Percentiles rank a stretch among this genome's conserved stretches.
Evolutionary conservation across 2,329 filamentous ascomycete genomes (phyloP).

Genomic region (Botryotinia convoluta): DNA sequence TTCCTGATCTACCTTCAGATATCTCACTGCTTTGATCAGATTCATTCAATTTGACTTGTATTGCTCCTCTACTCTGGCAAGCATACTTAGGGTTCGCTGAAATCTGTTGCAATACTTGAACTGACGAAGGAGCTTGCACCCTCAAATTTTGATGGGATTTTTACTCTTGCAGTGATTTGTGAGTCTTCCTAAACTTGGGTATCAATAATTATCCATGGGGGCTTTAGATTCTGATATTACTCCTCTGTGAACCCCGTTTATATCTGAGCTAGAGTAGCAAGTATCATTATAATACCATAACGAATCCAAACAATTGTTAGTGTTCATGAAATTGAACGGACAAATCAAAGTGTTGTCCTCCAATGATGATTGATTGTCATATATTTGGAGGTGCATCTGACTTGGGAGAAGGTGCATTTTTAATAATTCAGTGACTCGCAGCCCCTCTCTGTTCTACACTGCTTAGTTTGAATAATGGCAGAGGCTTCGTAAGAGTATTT

Average conservation of each 20-base stretch:
- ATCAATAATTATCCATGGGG: not conserved
- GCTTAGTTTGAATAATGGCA: not conserved
- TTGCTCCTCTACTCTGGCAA: no score
- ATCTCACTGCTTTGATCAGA: not conserved
- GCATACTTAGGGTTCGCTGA: no score
- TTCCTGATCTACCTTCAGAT: not conserved
- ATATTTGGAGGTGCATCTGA: not conserved
- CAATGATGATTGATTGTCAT: not conserved
- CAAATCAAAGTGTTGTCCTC: not conserved
- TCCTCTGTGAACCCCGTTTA: not conserved
- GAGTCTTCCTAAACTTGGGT: not conserved
- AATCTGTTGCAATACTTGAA: not conserved
- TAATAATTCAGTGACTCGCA: not conserved
- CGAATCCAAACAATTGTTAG: not conserved
- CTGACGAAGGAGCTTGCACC: not conserved
- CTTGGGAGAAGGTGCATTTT: not conserved
- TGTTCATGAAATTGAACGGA: not conserved
- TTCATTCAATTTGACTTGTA: no score
- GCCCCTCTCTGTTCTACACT: not conserved
- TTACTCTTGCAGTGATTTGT: not conserved
- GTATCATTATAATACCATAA: not conserved
- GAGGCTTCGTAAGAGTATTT: no score
- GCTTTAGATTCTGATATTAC: not conserved
- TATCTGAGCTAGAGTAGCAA: not conserved
- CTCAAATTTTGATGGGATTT: not conserved